A percentile compares a stretch with the other conserved stretches of the same genome.
phyloP scores from a whole-genome alignment of 78 protist genomes.

The Speleostelium caveatum region DNA sequence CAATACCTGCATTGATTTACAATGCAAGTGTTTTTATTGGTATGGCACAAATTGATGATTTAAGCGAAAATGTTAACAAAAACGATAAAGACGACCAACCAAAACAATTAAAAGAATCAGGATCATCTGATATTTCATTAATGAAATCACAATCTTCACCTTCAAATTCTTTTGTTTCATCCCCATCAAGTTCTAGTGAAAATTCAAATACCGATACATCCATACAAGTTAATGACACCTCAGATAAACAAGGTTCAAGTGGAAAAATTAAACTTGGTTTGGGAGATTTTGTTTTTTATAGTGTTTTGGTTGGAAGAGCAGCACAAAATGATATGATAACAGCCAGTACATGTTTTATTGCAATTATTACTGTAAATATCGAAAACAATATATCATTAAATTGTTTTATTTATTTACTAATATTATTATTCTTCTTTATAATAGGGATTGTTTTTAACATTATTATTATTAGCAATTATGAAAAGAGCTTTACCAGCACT shows the following conservation, averaged over 20 bases:
- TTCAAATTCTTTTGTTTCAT: no score
- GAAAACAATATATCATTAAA: no score
- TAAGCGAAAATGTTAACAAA: background rate
- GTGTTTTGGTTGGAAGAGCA: slow-evolving; percentile 95
- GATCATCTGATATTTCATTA: background rate
- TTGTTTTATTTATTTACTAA: background rate
- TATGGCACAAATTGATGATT: slow-evolving; percentile 19
- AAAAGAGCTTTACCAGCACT: slow-evolving; percentile 97
- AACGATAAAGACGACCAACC: background rate
- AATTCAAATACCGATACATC: background rate
- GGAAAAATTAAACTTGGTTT: slow-evolving; percentile 94
- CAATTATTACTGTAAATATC: slow-evolving; percentile 87
- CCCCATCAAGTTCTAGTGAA: background rate
- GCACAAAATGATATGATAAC: slow-evolving; percentile 73
- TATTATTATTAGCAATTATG: slow-evolving; percentile 87
- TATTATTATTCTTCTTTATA: background rate
- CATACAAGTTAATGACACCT: background rate
- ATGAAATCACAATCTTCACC: background rate
- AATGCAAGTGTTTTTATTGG: slow-evolving; percentile 62
- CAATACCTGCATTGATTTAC: slow-evolving; percentile 96
- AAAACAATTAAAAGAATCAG: background rate
- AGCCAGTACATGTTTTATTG: slow-evolving; percentile 88
- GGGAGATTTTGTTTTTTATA: slow-evolving; percentile 98
- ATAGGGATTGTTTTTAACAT: slow-evolving; percentile 91
- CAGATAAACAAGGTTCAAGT: background rate